Conservation (phyloP, 2,329 filamentous ascomycete genomes). For the Metarhizium sp. region DNA sequence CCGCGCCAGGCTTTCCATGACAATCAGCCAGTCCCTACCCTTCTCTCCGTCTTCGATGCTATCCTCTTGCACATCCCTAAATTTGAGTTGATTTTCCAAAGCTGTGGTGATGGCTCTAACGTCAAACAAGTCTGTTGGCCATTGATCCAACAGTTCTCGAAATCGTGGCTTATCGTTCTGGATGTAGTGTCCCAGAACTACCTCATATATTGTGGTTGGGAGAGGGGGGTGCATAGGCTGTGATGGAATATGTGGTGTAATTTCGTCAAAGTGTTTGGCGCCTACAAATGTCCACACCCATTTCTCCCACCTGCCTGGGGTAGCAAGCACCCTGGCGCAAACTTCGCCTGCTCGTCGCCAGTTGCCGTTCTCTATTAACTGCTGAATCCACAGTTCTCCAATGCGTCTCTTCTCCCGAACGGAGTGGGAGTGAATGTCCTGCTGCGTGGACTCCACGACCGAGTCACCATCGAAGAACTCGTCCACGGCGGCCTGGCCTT, state of each 20-base stretch:
- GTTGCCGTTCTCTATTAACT: slow-evolving; percentile 63
- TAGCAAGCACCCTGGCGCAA: slow-evolving; percentile 73
- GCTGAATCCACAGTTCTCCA: slow-evolving; percentile 87
- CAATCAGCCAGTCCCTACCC: slow-evolving; percentile 76
- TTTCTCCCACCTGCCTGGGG: slow-evolving; percentile 79
- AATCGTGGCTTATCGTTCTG: slow-evolving; percentile 66
- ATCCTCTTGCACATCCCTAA: slow-evolving; percentile 64
- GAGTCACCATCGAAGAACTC: slow-evolving; percentile 67
- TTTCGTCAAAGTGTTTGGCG: slow-evolving; percentile 79
- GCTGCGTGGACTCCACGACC: slow-evolving; percentile 47
- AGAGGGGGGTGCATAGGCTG: slow-evolving; percentile 70
- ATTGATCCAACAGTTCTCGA: slow-evolving; percentile 68
- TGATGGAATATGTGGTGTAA: slow-evolving; percentile 72
- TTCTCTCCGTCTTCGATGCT: slow-evolving; percentile 63
- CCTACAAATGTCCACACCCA: slow-evolving; percentile 92
- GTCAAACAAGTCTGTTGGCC: slow-evolving; percentile 80
- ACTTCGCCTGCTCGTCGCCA: slow-evolving; percentile 74
- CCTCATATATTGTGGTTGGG: slow-evolving; percentile 75
- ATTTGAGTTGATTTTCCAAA: slow-evolving; percentile 74
- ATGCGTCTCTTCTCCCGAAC: slow-evolving; percentile 86
- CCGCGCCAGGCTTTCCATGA: slow-evolving; percentile 79
- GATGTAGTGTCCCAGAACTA: slow-evolving; percentile 83
- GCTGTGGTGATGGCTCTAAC: slow-evolving; percentile 65
- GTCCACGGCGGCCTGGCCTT: slow-evolving; percentile 31
- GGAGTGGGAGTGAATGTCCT: slow-evolving; percentile 51